Base-by-base conservation (phyloP, 192 early-diverging fungal species). In the Phlyctochytrium planicorne region DNA sequence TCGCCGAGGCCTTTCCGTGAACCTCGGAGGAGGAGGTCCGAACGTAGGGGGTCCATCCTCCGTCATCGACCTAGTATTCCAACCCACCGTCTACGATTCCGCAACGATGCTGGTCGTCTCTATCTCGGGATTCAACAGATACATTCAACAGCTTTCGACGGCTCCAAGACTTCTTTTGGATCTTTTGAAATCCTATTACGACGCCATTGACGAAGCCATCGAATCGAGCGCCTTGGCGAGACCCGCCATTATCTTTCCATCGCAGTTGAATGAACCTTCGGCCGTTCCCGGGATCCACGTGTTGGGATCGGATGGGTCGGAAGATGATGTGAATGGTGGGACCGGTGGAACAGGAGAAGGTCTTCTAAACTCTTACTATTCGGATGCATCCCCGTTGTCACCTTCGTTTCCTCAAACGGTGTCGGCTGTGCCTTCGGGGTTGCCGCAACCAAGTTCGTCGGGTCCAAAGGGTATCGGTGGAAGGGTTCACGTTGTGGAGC, bases 61-160 rank as follows among this genome's bases (percentile, higher is more conserved):
- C 59, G 29, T n/a, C n/a, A 27, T 67, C 55, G 68, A 70, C 52
- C 17, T 55, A 16, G 30, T 63, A 17, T 63, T 40, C 30, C 30
- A 36, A 32, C 68, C 68, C 6, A 53, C 52, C 0, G 40, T 63
- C 3, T 70, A 60, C 31, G 33, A 30, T 30, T 30, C 10, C 25
- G 68, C 34, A 3, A 63, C 68, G 3, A 52, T 70, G 30, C 16
- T 70, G 6, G 68, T 70, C 16, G 61, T 56, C 16, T 70, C 68
- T 1, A 70, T 70, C 17, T 62, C 68, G 16, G 68, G 68, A 3
- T 70, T 70, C 61, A 70, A 63, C 52, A 59, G 68, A 16, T 63
- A 53, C 34, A 47, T 70, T 27, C 68, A 70, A 33, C 68, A 70
- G 32, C 60, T 70, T 10, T 23, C 25, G 12, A 55, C 27, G 25